Percentiles rank a stretch among this genome's conserved stretches.
phyloP scores from a whole-genome alignment of 352 stramenopile genomes.

The Elongisporangium anandrum region DNA sequence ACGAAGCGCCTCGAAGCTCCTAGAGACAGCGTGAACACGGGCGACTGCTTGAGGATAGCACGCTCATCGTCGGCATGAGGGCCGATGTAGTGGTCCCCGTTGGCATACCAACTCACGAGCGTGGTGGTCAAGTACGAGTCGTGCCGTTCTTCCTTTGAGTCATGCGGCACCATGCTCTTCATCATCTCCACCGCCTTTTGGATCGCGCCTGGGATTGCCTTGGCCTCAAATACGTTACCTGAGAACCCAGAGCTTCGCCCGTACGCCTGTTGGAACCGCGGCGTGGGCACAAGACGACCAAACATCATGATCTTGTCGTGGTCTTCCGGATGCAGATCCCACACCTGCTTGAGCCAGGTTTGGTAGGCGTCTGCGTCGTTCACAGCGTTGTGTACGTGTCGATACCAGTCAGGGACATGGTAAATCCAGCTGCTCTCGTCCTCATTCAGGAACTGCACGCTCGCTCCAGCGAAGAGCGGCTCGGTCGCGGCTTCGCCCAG shows the following conservation, averaged over 20 bases:
- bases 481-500: too few relatives aligned
- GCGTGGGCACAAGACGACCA: conserved; percentile 49
- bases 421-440: conserved; percentile 54
- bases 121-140: conserved; percentile 38
- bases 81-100: conserved; percentile 80
- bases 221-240: conserved; percentile 45
- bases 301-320: conserved; percentile 70
- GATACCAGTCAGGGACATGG: conserved; percentile 53
- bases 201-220: conserved; percentile 31
- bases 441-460: conserved; percentile 15
- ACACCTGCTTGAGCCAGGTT: conserved; percentile 34
- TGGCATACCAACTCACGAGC: conserved; percentile 83
- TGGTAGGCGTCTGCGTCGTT: conserved; percentile 9
- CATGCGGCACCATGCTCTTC: conserved; percentile 35
- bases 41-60: conserved; percentile 37
- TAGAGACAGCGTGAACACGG: conserved; percentile 69
- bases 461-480: conserved; percentile 1
- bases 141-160: conserved; percentile 7
- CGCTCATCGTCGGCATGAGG: conserved; percentile 70
- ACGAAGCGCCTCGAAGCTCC: conserved; percentile 67
- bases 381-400: conserved; percentile 22
- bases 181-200: conserved; percentile 39
- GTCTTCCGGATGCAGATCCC: conserved; percentile 53
- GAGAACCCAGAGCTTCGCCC: conserved; percentile 50
- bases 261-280: conserved; percentile 68